Evolutionary conservation across 768 basidiomycete genomes (phyloP).

Genomic region (Myochromella boudieri): DNA sequence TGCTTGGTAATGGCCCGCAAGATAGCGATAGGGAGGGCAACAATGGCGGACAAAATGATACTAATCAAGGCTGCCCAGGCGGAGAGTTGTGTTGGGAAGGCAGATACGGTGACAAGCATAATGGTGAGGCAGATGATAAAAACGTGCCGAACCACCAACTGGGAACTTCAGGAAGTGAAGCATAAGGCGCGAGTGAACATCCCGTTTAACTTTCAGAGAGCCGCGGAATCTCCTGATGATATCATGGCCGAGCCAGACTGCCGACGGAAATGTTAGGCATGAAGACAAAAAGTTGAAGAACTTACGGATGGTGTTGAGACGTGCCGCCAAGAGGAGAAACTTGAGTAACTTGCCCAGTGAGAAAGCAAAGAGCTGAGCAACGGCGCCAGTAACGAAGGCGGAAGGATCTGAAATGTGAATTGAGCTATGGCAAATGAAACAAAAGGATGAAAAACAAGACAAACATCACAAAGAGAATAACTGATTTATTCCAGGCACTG

Average conservation of each 20-base stretch:
- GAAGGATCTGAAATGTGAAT: constrained; percentile 55
- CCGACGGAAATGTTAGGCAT: constrained; percentile 74
- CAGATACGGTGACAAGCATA: constrained; percentile 67
- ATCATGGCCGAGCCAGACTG: constrained; percentile 75
- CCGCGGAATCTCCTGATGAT: too few species aligned
- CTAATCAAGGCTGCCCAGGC: constrained; percentile 72
- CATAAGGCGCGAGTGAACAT: too few species aligned
- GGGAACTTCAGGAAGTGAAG: too few species aligned
- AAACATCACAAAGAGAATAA: too few species aligned
- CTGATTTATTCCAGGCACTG: constrained; percentile 64
- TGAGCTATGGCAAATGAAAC: too few species aligned
- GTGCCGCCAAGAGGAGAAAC: constrained; percentile 59
- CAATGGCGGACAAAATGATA: constrained; percentile 45
- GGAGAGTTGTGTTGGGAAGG: constrained; percentile 76
- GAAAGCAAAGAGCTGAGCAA: constrained; percentile 71
- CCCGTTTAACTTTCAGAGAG: too few species aligned
- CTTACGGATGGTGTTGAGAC: constrained; percentile 70
- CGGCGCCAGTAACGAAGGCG: constrained; percentile 63
- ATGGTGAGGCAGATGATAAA: constrained; percentile 53
- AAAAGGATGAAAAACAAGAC: too few species aligned
- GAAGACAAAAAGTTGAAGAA: constrained; percentile 61
- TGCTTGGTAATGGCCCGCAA: constrained; percentile 90
- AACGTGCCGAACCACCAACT: too few species aligned
- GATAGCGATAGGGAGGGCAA: constrained; percentile 74
- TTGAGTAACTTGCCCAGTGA: constrained; percentile 75